Evolutionary conservation across 352 stramenopile genomes (phyloP), one percentile per base, ranked within the genome.

Genomic region (Phytophthora meadii): DNA sequence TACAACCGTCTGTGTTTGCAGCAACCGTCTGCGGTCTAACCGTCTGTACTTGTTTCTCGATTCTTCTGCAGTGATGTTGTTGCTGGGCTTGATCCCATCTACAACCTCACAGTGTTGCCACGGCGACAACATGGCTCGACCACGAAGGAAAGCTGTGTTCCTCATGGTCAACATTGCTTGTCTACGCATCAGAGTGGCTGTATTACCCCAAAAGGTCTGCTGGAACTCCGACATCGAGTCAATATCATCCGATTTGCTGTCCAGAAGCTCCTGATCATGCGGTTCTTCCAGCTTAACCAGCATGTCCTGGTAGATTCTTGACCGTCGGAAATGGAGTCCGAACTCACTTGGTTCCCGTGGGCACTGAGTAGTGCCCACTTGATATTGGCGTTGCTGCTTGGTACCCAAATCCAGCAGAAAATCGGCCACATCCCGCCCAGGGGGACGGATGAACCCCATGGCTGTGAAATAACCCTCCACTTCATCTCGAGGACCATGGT

Each of bases 381-480:
- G 34, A 48, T 83, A 83, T n/a, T 73, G 68, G 47, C 39, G 28
- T 55, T 81, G 75, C 39, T 81, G 37, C 27, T 69, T 66, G 10
- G 70, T 82, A 1, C 73, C 70, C 1, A 84, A 47, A 39, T 82
- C 71, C 12, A 84, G 42, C 51, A 84, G 48, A 30, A 76, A 82
- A 49, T 84, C 76, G 5, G 76, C 70, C 30, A 77, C 40, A 32
- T 79, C 73, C 17, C 66, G 66, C 46, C 68, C 55, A 45, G 68
- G 63, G 10, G 81, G 80, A 32, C 76, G 65, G 75, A 68, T 72
- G 57, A 83, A 85, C 24, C 88, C 88, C 39, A 95, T 55, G 9
- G 45, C 65, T n/a, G 73, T 59, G 68, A 97, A 97, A 59, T 97
- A 96, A 1, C 44, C 17, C 34, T 79, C 71, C 27, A 82, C 62